Base-by-base conservation (phyloP, 441 rosid genomes). In the Geranium incanum region DNA sequence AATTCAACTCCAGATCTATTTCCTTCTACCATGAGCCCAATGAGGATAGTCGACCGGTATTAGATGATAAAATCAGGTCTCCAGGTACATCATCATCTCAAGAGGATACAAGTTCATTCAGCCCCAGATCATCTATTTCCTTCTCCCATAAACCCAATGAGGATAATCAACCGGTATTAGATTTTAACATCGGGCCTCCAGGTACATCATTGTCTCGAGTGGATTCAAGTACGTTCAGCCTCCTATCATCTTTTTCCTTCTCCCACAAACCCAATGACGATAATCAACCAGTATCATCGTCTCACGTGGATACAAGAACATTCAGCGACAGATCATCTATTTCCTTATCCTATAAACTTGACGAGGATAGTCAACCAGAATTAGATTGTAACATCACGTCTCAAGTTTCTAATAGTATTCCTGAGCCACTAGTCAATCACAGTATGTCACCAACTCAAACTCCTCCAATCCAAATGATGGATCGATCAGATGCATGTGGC, bases 321-420 rank as follows among this genome's bases (percentile, higher is more conserved):
- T 50, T 50, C 11, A 67, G 71, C 36, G 64, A 81, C 43, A 41
- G 37, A 43, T 4, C 12, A 5, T 3, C 15, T 1, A 18, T 63
- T 67, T 28, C 77, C 39, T 60, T 69, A 21, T 70, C 68, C 0
- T 23, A 21, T 18, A n/a, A 67, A 50, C 60, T 36, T 50, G 36
- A 43, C 18, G 67, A 71, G 68, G 21, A 12, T 33, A 36, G 67
- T 66, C 62, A 39, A 33, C 63, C 70, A 15, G 37, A 64, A 13
- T 28, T 33, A 15, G 79, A 77, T 78, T 38, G 64, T 3, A 78
- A 71, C 55, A 68, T 45, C 64, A 77, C 79, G 21, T 78, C 79
- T 71, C 81, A 75, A 65, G 74, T 80, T 76, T 74, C 88, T 55
- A 84, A 82, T 72, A 36, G 69, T 57, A 70, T 75, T 3, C 73